phyloP scores from a whole-genome alignment of 176 grass and related monocot species.

The Olyra latifolia region DNA sequence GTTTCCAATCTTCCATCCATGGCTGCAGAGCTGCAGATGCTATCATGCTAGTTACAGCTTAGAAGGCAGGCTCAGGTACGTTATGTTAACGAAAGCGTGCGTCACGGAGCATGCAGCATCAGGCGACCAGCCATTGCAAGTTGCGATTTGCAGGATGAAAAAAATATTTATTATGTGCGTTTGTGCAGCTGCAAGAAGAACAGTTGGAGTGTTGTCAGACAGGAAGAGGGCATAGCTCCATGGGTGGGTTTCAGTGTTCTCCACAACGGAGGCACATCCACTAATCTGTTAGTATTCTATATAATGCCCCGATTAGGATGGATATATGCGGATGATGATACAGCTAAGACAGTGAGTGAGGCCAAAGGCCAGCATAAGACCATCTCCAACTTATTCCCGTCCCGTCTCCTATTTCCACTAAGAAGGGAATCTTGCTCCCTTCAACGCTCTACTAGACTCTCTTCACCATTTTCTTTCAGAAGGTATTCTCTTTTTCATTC shows the following conservation, averaged over 20 bases:
- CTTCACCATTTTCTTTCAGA: too few relatives aligned
- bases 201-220: slow-evolving; percentile 15
- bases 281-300: slow-evolving; percentile 22
- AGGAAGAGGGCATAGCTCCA: neutral
- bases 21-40: neutral
- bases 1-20: neutral
- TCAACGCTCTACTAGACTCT: too few relatives aligned
- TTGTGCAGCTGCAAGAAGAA: slow-evolving; percentile 7
- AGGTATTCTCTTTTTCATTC: too few relatives aligned
- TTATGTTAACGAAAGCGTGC: neutral
- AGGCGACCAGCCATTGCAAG: neutral
- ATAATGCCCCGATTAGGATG: slow-evolving; percentile 7
- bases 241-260: slow-evolving; percentile 41
- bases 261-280: slow-evolving; percentile 41
- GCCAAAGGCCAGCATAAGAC: neutral
- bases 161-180: neutral
- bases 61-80: neutral
- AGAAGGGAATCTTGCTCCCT: too few relatives aligned
- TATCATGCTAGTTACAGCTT: too few relatives aligned
- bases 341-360: neutral
- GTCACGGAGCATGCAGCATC: slow-evolving; percentile 7
- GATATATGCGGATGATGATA: neutral
- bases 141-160: slow-evolving; percentile 6
- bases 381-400: too few relatives aligned
- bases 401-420: too few relatives aligned